A percentile compares a stretch with the other conserved stretches of the same genome.
Conservation (phyloP, 2,329 filamentous ascomycete genomes). For the Raffaelea arxii region DNA sequence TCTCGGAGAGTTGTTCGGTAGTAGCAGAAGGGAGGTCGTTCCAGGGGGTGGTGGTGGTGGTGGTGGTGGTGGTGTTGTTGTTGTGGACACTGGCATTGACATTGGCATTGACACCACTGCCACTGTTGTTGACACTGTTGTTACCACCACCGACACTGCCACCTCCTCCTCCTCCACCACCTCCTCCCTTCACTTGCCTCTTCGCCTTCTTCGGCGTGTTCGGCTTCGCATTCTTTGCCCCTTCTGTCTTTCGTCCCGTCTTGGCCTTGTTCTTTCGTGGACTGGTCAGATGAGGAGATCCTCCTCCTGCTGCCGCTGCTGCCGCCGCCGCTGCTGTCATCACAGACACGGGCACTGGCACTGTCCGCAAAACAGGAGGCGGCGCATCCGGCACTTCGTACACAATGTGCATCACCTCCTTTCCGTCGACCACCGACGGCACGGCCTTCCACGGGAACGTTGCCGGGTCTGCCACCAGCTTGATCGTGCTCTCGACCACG, state of each 20-base stretch:
- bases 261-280: too few relatives aligned
- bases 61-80: neutral
- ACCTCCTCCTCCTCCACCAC: too few relatives aligned
- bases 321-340: neutral
- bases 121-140: neutral
- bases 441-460: constrained; percentile 11
- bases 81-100: too few relatives aligned
- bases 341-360: neutral
- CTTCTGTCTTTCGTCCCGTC: too few relatives aligned
- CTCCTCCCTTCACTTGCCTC: too few relatives aligned
- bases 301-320: neutral
- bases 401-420: constrained; percentile 7
- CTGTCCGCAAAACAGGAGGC: too few relatives aligned
- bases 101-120: neutral
- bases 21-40: too few relatives aligned
- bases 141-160: neutral
- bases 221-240: too few relatives aligned
- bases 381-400: too few relatives aligned
- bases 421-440: constrained; percentile 3
- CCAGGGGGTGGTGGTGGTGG: neutral
- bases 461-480: constrained; percentile 9
- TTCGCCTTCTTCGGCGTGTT: too few relatives aligned
- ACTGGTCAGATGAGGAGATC: too few relatives aligned
- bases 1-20: too few relatives aligned
- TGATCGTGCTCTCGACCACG: constrained; percentile 13